phyloP scores from a whole-genome alignment of 257 asterid genomes.

The Mentha longifolia region DNA sequence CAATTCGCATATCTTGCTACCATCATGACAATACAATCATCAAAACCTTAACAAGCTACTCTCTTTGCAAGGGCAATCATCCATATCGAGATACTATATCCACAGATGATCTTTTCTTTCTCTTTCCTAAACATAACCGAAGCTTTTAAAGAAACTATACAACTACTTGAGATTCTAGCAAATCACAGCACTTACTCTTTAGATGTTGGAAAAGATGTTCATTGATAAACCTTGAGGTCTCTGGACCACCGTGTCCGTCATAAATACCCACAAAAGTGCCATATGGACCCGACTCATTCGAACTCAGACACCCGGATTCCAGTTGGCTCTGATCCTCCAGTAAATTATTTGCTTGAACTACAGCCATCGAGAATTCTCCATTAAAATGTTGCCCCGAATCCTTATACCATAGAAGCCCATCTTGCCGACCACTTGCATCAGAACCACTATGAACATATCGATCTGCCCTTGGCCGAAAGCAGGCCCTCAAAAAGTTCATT shows the following conservation, averaged over 20 bases:
- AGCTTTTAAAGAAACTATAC: conserved; percentile 20
- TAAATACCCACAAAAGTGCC: conserved; percentile 90
- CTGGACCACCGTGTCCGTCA: conserved; percentile 95
- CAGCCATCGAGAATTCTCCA: conserved; percentile 91
- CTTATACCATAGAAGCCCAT: conserved; percentile 78
- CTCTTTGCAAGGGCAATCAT: conserved; percentile 9
- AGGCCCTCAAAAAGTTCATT: conserved; percentile 71
- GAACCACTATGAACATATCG: conserved; percentile 48
- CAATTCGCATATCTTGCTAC: conserved; percentile 13
- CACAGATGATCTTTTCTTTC: background rate
- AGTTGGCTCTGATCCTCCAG: conserved; percentile 92
- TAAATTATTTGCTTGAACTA: conserved; percentile 84
- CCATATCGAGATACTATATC: conserved; percentile 9
- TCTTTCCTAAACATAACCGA: background rate
- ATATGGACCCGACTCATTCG: conserved; percentile 59
- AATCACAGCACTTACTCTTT: conserved; percentile 57
- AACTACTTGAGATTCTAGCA: conserved; percentile 19
- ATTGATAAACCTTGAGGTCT: conserved; percentile 74
- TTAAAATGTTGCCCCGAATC: conserved; percentile 74
- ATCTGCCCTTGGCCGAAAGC: conserved; percentile 68
- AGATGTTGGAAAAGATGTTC: conserved; percentile 77
- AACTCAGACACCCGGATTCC: conserved; percentile 73
- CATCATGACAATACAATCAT: conserved; percentile 3
- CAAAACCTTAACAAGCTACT: conserved; percentile 15
- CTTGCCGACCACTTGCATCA: conserved; percentile 64